Evolutionary conservation across 768 basidiomycete genomes (phyloP).

Genomic region (Clavulina sp.): DNA sequence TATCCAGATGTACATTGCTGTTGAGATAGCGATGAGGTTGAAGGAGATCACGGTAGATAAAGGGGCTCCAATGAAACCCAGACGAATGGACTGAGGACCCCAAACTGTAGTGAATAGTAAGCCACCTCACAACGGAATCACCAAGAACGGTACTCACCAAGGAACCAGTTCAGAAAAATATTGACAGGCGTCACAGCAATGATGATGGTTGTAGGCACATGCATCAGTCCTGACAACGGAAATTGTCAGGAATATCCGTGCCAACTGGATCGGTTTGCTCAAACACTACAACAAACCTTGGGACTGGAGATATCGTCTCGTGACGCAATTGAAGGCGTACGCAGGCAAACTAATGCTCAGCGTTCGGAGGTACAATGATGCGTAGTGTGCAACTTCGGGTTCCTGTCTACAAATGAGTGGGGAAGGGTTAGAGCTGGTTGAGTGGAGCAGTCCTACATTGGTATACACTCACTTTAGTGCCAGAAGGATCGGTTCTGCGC

Average conservation of each 20-base stretch:
- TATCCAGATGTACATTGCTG: too few relatives aligned
- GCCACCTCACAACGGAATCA: background rate
- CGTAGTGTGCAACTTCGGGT: slow-evolving; percentile 63
- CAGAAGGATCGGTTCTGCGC: background rate
- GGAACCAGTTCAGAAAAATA: slow-evolving; percentile 58
- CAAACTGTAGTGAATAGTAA: background rate
- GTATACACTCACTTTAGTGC: too few relatives aligned
- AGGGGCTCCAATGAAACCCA: slow-evolving; percentile 88
- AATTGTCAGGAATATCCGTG: background rate
- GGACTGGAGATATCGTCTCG: slow-evolving; percentile 19
- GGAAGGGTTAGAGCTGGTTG: background rate
- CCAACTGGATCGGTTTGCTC: background rate
- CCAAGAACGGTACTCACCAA: slow-evolving; percentile 31
- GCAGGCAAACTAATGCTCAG: slow-evolving; percentile 66
- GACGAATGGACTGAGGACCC: slow-evolving; percentile 24
- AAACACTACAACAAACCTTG: slow-evolving; percentile 3
- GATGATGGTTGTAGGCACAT: slow-evolving; percentile 70
- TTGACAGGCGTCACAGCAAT: slow-evolving; percentile 75
- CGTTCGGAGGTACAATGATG: slow-evolving; percentile 57
- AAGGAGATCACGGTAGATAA: slow-evolving; percentile 80
- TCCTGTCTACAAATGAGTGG: slow-evolving; percentile 44
- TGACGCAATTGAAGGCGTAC: slow-evolving; percentile 38
- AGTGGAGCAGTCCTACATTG: too few relatives aligned
- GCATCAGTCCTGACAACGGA: slow-evolving; percentile 51
- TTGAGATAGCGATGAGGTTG: slow-evolving; percentile 54